Base-by-base conservation (phyloP, 805 yeast species). In the Wickerhamiella cacticola region DNA sequence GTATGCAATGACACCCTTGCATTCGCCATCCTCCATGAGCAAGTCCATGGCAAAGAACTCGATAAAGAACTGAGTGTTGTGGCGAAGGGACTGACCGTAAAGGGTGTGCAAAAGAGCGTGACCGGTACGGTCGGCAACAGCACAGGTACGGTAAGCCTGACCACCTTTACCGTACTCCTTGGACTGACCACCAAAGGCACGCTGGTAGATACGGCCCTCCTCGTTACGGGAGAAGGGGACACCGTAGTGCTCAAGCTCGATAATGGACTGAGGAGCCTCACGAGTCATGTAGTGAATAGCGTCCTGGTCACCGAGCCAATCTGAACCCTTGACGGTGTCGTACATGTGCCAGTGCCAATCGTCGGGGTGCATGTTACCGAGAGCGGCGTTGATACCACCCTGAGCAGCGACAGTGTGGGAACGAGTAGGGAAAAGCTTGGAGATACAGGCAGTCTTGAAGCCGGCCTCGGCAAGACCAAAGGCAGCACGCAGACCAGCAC, bases 271-370 rank as follows among this genome's bases (percentile, higher is more conserved):
- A 38, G 97, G 96, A 23, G 98, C 98, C 71, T 89, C 97, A 66
- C 87, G 80, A 50, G 98, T 89, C 98, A 89, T 89, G 72, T 89
- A 89, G 71, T 89, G 97, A 64, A 92, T 89, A 48, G 97, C 96
- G 64, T 89, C 98, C 72, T 89, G 98, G 70, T 89, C 98, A 63
- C 98, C 98, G 54, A 89, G 78, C 98, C 98, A 89, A 71, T 89
- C 98, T 8, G 96, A 87, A 55, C 98, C 98, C 72, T 89, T 89
- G 59, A 89, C 97, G 60, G 98, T 89, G 65, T 89, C 98, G 70
- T 92, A 89, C 96, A 89, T 88, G 69, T 89, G 98, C 96, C 97
- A 92, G 68, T 85, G 94, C 98, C 98, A 89, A 72, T 88, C 88
- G 68, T 89, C 98, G 58, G 77, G 74, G 72, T 92, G 97, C 95